These are phyloP conservation scores for Syzygium malaccense DNA, from an alignment of 441 rosid genomes.

Conservation along the genomic window DNA sequence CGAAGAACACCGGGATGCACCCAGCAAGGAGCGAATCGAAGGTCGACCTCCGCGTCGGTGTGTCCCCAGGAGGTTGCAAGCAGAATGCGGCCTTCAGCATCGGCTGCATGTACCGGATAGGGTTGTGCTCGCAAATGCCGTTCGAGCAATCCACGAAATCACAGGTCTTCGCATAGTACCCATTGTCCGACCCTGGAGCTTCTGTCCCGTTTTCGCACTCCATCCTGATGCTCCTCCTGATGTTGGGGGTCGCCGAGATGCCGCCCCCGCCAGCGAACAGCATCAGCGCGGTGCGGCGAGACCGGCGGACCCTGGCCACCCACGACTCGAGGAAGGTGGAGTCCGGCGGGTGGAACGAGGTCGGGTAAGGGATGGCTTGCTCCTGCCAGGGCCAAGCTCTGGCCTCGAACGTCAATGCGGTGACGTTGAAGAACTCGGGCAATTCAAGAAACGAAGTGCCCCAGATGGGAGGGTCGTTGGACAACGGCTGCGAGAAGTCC, in stretches of 20 bases:
- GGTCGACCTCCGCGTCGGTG: slow-evolving; percentile 76
- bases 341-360: slow-evolving; percentile 81
- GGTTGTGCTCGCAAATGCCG: slow-evolving; percentile 91
- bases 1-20: slow-evolving; percentile 90
- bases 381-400: slow-evolving; percentile 93
- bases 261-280: slow-evolving; percentile 93
- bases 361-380: slow-evolving; percentile 80
- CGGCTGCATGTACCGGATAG: slow-evolving; percentile 67
- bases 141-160: slow-evolving; percentile 81
- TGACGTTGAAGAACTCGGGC: slow-evolving; percentile 62
- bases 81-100: slow-evolving; percentile 73
- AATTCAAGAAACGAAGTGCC: slow-evolving; percentile 84
- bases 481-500: slow-evolving; percentile 81
- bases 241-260: slow-evolving; percentile 44
- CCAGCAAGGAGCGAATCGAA: slow-evolving; percentile 79
- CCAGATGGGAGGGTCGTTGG: slow-evolving; percentile 76
- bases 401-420: slow-evolving; percentile 61
- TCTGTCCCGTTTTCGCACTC: slow-evolving; percentile 44
- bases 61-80: slow-evolving; percentile 88
- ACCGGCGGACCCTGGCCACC: slow-evolving; percentile 53
- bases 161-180: slow-evolving; percentile 31
- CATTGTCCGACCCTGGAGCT: background rate
- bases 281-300: slow-evolving; percentile 50
- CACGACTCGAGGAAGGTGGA: slow-evolving; percentile 51
- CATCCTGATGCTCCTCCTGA: slow-evolving; percentile 69